Base-by-base conservation (phyloP, 2,329 filamentous ascomycete species). In the Colletotrichum chrysophilum region DNA sequence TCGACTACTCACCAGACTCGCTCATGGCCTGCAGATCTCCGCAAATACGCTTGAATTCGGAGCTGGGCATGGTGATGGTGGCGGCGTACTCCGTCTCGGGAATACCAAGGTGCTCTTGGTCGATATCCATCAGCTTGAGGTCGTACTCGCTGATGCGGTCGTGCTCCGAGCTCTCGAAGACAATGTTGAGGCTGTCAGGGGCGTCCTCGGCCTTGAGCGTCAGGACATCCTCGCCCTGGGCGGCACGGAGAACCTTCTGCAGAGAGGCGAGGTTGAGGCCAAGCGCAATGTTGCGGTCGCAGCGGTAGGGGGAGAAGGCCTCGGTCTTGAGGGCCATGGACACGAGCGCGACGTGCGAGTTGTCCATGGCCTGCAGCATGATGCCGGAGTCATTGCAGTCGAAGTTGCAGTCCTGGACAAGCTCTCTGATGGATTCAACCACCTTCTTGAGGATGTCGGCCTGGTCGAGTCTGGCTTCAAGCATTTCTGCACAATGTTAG, bases 301-400 rank as follows among this genome's bases (percentile, higher is more conserved):
- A 99, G 86, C 97, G 95, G 91, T 95, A 99, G 68, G 96, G 96
- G 8, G 93, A 93, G 90, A 99, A 99, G 80, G 93, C 93, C 85
- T 98, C 97, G 76, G 96, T 94, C 89, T 97, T 97, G 85, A 99
- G 94, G 91, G 98, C 93, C 97, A 99, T 99, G 79, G 97, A 98
- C 70, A 99, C 97, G 71, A 99, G 95, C 77, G 97, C 97, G 81
- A 99, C 97, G 88, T 99, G 97, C 66, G 96, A 98, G 92, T 98
- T 99, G 90, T 99, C 97, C 97, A 99, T 99, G 83, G 97, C 97
- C 88, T 99, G 97, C 72, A 99, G 94, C 67, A 96, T 96, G 83
- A 99, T 97, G 78, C 97, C 97, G 71, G 95, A 96, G 91, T 99
- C 97, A 94, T 98, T 99, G 94, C 97, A 99, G 91, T 99, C 97